phyloP scores from a whole-genome alignment of 495 filamentous ascomycete species.

The Aspergillus biplanus region DNA sequence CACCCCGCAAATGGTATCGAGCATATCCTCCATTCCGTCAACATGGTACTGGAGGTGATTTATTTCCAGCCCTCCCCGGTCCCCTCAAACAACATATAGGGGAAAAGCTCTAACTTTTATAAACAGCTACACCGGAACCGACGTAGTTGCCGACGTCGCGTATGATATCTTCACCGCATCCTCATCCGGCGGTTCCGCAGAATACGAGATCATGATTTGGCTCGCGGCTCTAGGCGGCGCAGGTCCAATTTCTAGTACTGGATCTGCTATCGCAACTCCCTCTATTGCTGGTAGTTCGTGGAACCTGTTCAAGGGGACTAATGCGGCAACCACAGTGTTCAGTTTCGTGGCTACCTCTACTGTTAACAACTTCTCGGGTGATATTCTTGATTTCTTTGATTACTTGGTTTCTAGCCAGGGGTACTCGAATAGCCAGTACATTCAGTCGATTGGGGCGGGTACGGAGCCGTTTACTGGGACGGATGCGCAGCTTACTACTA shows the following conservation, averaged over 20 bases:
- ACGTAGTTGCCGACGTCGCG: slow-evolving; percentile 61
- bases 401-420: too few relatives aligned
- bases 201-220: slow-evolving; percentile 76
- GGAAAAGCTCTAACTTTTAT: too few relatives aligned
- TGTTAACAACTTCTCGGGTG: neutral
- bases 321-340: slow-evolving; percentile 59
- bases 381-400: too few relatives aligned
- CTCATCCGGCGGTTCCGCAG: slow-evolving; percentile 43
- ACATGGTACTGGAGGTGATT: slow-evolving; percentile 56
- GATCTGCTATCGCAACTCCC: slow-evolving; percentile 53
- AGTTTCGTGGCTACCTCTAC: slow-evolving; percentile 56
- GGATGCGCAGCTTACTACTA: too few relatives aligned
- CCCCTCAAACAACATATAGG: too few relatives aligned
- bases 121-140: slow-evolving; percentile 55
- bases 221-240: slow-evolving; percentile 62
- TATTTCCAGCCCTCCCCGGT: neutral
- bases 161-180: slow-evolving; percentile 66
- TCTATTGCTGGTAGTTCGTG: slow-evolving; percentile 55
- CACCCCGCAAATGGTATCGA: neutral
- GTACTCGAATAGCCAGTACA: too few relatives aligned
- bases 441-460: too few relatives aligned
- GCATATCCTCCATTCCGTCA: slow-evolving; percentile 52
- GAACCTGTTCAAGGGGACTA: slow-evolving; percentile 59
- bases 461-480: too few relatives aligned
- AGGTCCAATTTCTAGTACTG: slow-evolving; percentile 62